Evolutionary conservation across 257 asterid species (phyloP).

Genomic region (Solanum megistacrolobum): DNA sequence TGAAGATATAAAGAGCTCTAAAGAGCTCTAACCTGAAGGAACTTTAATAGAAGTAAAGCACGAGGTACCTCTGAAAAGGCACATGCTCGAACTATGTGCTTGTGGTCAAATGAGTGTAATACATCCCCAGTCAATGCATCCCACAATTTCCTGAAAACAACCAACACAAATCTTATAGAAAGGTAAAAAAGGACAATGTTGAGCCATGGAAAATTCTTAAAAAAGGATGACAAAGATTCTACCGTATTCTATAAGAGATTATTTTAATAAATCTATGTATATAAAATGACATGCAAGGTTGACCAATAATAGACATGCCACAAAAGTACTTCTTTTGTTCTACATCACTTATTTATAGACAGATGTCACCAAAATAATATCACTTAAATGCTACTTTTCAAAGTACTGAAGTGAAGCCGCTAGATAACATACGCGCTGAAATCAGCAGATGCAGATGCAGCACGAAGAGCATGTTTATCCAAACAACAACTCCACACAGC

Average conservation of each 20-base stretch:
- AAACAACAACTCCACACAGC: constrained; percentile 97
- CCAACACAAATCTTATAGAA: constrained; percentile 4
- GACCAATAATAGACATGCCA: background rate
- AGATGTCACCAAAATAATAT: background rate
- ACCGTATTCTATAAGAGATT: background rate
- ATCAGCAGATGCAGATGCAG: constrained; percentile 97
- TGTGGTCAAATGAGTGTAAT: constrained; percentile 90
- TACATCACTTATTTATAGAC: background rate
- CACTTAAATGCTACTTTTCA: background rate
- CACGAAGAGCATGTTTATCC: constrained; percentile 84
- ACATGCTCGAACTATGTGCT: constrained; percentile 94
- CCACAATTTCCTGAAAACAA: constrained; percentile 80
- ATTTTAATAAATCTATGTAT: background rate
- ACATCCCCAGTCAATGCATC: constrained; percentile 94
- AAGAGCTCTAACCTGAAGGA: background rate
- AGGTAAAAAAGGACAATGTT: background rate
- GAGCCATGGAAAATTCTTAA: background rate
- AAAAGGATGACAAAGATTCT: background rate
- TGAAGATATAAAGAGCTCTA: background rate
- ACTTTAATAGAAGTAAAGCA: background rate
- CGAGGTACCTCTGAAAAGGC: constrained; percentile 82
- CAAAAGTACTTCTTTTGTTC: background rate
- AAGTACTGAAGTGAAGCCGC: background rate
- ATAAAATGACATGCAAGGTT: background rate
- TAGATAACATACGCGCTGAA: constrained; percentile 72